Percentiles rank a stretch among this genome's conserved stretches.
These are phyloP conservation scores for Neonothopanus nambi DNA, from an alignment of 1,284 basidiomycete genomes.

Conservation along the genomic window DNA sequence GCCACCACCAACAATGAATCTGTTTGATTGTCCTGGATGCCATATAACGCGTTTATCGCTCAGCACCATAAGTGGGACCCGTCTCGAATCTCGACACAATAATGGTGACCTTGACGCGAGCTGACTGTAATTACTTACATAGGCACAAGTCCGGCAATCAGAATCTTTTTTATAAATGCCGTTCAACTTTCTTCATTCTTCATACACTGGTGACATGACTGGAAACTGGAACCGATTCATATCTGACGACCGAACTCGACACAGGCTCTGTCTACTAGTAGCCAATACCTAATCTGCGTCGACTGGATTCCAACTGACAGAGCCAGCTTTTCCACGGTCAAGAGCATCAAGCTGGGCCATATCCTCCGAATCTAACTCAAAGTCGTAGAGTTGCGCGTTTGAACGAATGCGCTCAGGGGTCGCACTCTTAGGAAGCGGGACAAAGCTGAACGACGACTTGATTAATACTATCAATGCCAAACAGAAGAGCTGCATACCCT, in stretches of 20 bases:
- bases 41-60: slow-evolving; percentile 67
- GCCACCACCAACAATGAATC: slow-evolving; percentile 74
- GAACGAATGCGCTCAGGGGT: slow-evolving; percentile 65
- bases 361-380: slow-evolving; percentile 63
- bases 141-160: too few species aligned
- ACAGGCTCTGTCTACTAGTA: too few species aligned
- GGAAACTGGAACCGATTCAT: too few species aligned
- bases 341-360: slow-evolving; percentile 61
- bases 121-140: too few species aligned
- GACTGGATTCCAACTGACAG: slow-evolving; percentile 74
- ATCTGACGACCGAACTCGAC: too few species aligned
- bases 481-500: slow-evolving; percentile 44
- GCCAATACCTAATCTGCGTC: slow-evolving; percentile 34
- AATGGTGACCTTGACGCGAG: too few species aligned
- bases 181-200: too few species aligned
- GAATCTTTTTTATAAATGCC: too few species aligned
- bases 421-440: slow-evolving; percentile 79
- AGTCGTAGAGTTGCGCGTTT: slow-evolving; percentile 73
- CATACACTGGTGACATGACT: too few species aligned
- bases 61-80: not conserved
- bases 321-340: slow-evolving; percentile 63
- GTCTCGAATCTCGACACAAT: too few species aligned
- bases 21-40: slow-evolving; percentile 70
- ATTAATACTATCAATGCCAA: not conserved
- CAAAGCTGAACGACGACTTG: slow-evolving; percentile 40